Conservation (phyloP, 1,284 basidiomycete species). For the Cutaneotrichosporon sp. region DNA sequence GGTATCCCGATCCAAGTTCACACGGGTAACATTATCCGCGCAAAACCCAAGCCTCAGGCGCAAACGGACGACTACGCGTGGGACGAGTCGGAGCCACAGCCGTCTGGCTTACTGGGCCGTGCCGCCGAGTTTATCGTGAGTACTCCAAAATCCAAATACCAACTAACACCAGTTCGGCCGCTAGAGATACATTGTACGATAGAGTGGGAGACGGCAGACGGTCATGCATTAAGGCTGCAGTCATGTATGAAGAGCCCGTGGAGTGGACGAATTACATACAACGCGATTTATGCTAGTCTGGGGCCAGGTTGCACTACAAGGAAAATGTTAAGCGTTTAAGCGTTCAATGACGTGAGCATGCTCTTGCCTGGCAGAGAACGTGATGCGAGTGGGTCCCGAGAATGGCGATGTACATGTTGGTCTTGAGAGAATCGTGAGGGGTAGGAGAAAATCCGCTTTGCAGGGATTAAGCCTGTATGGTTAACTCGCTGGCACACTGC, state of each 20-base stretch:
- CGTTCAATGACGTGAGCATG: conserved; percentile 1
- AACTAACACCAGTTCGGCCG: conserved; percentile 27
- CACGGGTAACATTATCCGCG: conserved; percentile 29
- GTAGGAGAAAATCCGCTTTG: not conserved
- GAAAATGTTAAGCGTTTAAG: conserved; percentile 3
- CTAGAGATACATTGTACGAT: conserved; percentile 23
- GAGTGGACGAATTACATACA: conserved; percentile 2
- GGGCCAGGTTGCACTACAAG: conserved; percentile 7
- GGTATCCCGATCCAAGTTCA: conserved; percentile 36
- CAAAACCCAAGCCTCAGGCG: conserved; percentile 24
- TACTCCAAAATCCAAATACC: not conserved
- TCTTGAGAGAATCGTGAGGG: not conserved
- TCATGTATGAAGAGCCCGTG: conserved; percentile 7
- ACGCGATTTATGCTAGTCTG: conserved; percentile 4
- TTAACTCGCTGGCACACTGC: not conserved
- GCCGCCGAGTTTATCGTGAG: conserved; percentile 30
- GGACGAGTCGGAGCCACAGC: conserved; percentile 39
- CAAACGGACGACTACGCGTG: conserved; percentile 38
- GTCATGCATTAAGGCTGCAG: conserved; percentile 22
- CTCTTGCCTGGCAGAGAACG: not conserved
- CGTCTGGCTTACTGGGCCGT: conserved; percentile 29
- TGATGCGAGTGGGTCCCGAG: not conserved
- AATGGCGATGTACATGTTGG: not conserved
- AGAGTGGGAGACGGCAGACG: conserved; percentile 11
- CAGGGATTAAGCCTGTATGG: not conserved